These are phyloP conservation scores for Lathyrus oleraceus DNA, from an alignment of 306 rosid genomes.

Conservation along the genomic window DNA sequence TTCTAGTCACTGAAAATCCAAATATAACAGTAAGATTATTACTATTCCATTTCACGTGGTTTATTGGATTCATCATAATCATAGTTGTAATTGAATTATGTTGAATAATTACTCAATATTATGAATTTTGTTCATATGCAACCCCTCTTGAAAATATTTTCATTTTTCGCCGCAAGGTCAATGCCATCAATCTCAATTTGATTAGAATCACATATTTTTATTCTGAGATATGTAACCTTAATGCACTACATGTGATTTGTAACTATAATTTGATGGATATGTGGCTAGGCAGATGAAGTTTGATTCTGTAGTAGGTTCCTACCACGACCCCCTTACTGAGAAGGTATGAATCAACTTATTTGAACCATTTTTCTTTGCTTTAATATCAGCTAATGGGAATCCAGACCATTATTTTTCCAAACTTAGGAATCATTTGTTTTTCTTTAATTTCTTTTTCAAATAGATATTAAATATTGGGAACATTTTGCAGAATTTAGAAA, in stretches of 20 bases:
- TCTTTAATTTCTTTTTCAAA: neutral
- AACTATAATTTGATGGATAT: constrained; percentile 73
- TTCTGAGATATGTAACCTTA: neutral
- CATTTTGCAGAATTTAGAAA: neutral
- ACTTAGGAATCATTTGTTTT: neutral
- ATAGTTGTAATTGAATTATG: too few species aligned
- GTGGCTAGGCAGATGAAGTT: constrained; percentile 85
- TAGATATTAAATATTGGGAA: neutral
- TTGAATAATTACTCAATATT: too few species aligned
- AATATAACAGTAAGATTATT: too few species aligned
- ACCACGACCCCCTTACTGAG: constrained; percentile 95
- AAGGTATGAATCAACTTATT: constrained; percentile 49
- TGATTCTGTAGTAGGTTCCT: constrained; percentile 91
- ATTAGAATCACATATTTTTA: constrained; percentile 27
- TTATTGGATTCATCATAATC: too few species aligned
- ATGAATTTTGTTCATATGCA: constrained; percentile 28
- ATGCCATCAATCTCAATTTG: constrained; percentile 51
- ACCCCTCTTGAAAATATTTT: constrained; percentile 68
- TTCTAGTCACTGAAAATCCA: too few species aligned
- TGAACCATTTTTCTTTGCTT: too few species aligned
- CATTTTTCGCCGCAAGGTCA: constrained; percentile 53
- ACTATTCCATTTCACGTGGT: too few species aligned
- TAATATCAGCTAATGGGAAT: too few species aligned
- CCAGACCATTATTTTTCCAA: too few species aligned
- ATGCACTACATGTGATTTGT: neutral